phyloP scores from a whole-genome alignment of 2,329 filamentous ascomycete genomes.

The Neurospora sp. region DNA sequence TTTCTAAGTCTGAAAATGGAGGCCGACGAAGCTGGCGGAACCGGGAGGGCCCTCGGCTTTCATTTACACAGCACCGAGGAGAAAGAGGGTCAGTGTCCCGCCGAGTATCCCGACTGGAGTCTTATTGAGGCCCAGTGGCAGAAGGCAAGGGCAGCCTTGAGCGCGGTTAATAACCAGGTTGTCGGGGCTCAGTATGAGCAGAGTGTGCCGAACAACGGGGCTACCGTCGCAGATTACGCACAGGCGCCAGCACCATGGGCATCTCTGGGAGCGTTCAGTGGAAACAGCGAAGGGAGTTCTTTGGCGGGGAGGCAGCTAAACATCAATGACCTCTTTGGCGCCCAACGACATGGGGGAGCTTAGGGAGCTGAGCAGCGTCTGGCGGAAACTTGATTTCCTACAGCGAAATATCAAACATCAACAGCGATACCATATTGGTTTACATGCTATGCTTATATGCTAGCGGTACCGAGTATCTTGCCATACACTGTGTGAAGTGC shows the following conservation, averaged over 20 bases:
- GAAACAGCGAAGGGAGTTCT: background rate
- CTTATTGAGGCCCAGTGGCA: constrained; percentile 17
- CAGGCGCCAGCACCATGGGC: background rate
- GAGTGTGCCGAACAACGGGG: constrained; percentile 3
- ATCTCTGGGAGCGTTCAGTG: background rate
- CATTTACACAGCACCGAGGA: constrained; percentile 3
- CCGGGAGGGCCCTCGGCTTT: constrained; percentile 13
- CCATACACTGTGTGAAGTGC: background rate
- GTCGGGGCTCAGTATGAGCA: constrained; percentile 9
- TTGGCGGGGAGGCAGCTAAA: constrained; percentile 30
- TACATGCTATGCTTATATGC: background rate
- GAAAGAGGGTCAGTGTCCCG: constrained; percentile 24
- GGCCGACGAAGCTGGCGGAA: constrained; percentile 16
- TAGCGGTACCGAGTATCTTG: background rate
- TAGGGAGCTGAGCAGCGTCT: background rate
- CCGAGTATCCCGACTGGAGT: background rate
- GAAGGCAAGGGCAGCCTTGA: constrained; percentile 16
- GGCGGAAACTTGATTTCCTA: background rate
- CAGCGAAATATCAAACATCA: background rate
- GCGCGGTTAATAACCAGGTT: constrained; percentile 8
- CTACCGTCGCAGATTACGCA: background rate
- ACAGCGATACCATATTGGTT: background rate
- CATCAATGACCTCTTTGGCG: constrained; percentile 33
- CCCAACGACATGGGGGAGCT: background rate
- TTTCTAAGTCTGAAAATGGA: constrained; percentile 41